phyloP scores from a whole-genome alignment of 371 early-diverging fungal species.

The Neoconidiobolus thromboides region DNA sequence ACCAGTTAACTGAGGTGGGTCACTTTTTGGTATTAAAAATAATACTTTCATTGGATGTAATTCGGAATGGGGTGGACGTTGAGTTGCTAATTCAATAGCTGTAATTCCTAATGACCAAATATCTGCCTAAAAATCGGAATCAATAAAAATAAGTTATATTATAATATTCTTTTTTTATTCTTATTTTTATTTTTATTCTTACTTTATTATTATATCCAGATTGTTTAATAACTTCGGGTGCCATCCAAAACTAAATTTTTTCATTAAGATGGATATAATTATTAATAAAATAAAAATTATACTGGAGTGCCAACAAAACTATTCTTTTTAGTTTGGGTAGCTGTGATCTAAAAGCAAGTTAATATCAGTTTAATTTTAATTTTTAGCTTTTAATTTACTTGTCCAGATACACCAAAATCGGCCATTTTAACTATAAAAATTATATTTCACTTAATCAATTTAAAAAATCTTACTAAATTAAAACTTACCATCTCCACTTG shows the following conservation, averaged over 20 bases:
- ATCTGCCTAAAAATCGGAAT: conserved; percentile 39
- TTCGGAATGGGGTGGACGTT: conserved; percentile 81
- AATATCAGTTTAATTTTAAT: conserved; percentile 11
- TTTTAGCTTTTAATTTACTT: conserved; percentile 19
- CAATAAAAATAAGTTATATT: no score
- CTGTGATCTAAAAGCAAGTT: conserved; percentile 21
- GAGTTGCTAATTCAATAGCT: conserved; percentile 88
- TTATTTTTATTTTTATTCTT: neutral
- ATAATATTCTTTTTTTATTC: no score
- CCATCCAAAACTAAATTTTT: conserved; percentile 71
- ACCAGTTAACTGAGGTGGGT: conserved; percentile 55
- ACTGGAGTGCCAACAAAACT: conserved; percentile 97
- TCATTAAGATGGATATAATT: conserved; percentile 23
- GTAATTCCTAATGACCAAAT: conserved; percentile 98
- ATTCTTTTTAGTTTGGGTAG: conserved; percentile 85
- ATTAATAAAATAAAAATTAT: conserved; percentile 2
- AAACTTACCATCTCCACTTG: conserved; percentile 40
- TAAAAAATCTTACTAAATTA: neutral
- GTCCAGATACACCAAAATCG: conserved; percentile 96
- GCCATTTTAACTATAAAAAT: conserved; percentile 65
- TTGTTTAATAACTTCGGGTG: conserved; percentile 96
- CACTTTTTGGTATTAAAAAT: conserved; percentile 78
- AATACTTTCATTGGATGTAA: conserved; percentile 85
- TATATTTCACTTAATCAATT: neutral
- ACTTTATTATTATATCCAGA: conserved; percentile 85